Conservation (phyloP, 352 stramenopile species). For the Phytophthora nicotianae region DNA sequence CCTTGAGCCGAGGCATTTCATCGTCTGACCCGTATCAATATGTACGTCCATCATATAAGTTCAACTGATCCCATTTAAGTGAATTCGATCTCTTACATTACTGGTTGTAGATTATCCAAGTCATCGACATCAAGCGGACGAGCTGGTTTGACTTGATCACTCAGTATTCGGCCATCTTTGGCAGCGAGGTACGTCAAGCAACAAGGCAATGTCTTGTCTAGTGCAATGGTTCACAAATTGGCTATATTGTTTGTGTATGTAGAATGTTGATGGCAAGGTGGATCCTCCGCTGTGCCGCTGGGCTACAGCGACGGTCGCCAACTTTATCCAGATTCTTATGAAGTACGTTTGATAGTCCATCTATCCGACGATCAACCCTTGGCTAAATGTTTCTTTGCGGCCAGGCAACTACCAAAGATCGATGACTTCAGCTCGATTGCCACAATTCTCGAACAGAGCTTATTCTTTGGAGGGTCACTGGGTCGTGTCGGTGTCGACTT, state of each 20-base stretch:
- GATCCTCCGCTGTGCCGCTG: slow-evolving; percentile 80
- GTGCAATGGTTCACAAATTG: no score
- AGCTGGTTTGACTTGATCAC: slow-evolving; percentile 93
- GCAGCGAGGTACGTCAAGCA: slow-evolving; percentile 60
- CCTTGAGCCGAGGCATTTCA: slow-evolving; percentile 59
- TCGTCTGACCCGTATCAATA: slow-evolving; percentile 84
- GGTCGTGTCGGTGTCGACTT: slow-evolving; percentile 86
- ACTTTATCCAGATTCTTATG: slow-evolving; percentile 84
- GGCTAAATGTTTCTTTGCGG: slow-evolving; percentile 5
- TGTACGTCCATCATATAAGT: slow-evolving; percentile 36
- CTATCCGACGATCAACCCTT: slow-evolving; percentile 3
- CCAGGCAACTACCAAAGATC: slow-evolving; percentile 83
- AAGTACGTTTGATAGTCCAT: slow-evolving; percentile 44
- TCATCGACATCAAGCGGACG: slow-evolving; percentile 88
- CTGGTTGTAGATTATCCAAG: slow-evolving; percentile 68
- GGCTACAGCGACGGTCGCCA: slow-evolving; percentile 78
- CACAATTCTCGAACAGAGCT: slow-evolving; percentile 81
- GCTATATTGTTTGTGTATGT: no score
- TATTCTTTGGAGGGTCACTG: slow-evolving; percentile 86
- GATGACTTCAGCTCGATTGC: slow-evolving; percentile 84
- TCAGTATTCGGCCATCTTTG: slow-evolving; percentile 92
- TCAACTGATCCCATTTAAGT: background rate
- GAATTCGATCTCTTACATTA: background rate
- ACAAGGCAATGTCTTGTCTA: background rate
- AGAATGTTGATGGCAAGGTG: slow-evolving; percentile 81